Evolutionary conservation across 2,329 filamentous ascomycete genomes (phyloP).

Genomic region (Venturia pyrina): DNA sequence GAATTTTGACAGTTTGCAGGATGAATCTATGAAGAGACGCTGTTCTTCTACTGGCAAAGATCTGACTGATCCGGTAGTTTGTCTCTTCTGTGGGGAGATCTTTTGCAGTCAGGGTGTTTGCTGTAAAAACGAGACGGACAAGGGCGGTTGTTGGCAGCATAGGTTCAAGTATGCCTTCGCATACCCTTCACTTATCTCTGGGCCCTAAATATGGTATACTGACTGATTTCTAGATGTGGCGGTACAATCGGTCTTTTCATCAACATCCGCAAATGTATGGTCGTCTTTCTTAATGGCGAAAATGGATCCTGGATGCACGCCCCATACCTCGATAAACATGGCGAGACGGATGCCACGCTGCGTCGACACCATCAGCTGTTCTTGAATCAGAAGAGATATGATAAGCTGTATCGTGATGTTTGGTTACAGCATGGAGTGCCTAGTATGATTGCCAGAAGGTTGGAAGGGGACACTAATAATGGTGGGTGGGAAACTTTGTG

Average conservation of each 20-base stretch:
- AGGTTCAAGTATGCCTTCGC: slow-evolving; percentile 60
- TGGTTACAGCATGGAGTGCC: slow-evolving; percentile 84
- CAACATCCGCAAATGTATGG: slow-evolving; percentile 91
- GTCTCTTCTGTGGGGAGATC: slow-evolving; percentile 91
- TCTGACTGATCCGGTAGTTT: slow-evolving; percentile 80
- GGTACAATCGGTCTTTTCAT: slow-evolving; percentile 87
- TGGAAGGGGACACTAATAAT: slow-evolving; percentile 94
- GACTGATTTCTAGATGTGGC: slow-evolving; percentile 55
- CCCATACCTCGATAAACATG: slow-evolving; percentile 91
- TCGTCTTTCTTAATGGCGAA: slow-evolving; percentile 73
- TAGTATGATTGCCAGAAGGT: slow-evolving; percentile 75
- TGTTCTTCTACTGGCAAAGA: slow-evolving; percentile 91
- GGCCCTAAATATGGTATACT: neutral
- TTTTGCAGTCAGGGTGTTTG: slow-evolving; percentile 93
- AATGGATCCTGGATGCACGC: slow-evolving; percentile 79
- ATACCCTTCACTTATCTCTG: neutral
- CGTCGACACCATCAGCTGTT: slow-evolving; percentile 78
- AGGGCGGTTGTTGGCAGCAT: slow-evolving; percentile 84
- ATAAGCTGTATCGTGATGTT: slow-evolving; percentile 71
- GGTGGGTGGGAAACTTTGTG: slow-evolving; percentile 81
- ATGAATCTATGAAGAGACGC: slow-evolving; percentile 72
- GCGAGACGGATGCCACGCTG: slow-evolving; percentile 87
- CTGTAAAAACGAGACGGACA: slow-evolving; percentile 58
- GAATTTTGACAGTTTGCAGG: slow-evolving; percentile 85
- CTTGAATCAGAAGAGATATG: slow-evolving; percentile 88